Conservation (phyloP, 805 yeast genomes). For the Candida yuanshanica region DNA sequence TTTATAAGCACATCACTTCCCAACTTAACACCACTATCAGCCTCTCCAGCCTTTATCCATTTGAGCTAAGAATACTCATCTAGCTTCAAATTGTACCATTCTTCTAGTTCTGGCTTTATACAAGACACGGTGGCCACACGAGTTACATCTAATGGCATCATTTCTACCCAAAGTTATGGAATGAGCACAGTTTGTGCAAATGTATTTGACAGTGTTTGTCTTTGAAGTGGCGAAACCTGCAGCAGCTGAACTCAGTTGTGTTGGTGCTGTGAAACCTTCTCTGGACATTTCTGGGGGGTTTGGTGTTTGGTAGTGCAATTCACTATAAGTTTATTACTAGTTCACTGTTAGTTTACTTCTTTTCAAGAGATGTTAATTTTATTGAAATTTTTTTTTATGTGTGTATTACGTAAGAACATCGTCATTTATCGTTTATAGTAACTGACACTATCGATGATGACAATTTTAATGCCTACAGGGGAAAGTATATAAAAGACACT, state of each 20-base stretch:
- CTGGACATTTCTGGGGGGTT: too few relatives aligned
- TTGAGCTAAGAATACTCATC: slow-evolving; percentile 29
- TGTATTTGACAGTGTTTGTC: slow-evolving; percentile 82
- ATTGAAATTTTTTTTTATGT: not conserved
- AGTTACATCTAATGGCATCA: slow-evolving; percentile 97
- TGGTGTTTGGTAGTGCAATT: too few relatives aligned
- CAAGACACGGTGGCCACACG: slow-evolving; percentile 96
- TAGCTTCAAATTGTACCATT: slow-evolving; percentile 87
- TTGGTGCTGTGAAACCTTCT: slow-evolving; percentile 85
- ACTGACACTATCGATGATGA: too few relatives aligned
- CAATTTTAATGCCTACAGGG: not conserved
- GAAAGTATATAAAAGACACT: not conserved
- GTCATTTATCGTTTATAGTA: too few relatives aligned
- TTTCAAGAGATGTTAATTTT: too few relatives aligned
- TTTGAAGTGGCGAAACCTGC: slow-evolving; percentile 66
- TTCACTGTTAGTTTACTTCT: too few relatives aligned
- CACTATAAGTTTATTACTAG: too few relatives aligned
- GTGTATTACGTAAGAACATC: slow-evolving; percentile 1
- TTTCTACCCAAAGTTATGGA: slow-evolving; percentile 81
- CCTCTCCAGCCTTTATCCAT: not conserved
- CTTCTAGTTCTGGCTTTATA: slow-evolving; percentile 97
- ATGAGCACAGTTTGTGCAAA: slow-evolving; percentile 95
- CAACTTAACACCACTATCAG: not conserved
- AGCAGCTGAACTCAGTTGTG: slow-evolving; percentile 81
- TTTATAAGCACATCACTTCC: not conserved